Evolutionary conservation across 345 rosid species (phyloP).

Genomic region (Corchorus olitorius): DNA sequence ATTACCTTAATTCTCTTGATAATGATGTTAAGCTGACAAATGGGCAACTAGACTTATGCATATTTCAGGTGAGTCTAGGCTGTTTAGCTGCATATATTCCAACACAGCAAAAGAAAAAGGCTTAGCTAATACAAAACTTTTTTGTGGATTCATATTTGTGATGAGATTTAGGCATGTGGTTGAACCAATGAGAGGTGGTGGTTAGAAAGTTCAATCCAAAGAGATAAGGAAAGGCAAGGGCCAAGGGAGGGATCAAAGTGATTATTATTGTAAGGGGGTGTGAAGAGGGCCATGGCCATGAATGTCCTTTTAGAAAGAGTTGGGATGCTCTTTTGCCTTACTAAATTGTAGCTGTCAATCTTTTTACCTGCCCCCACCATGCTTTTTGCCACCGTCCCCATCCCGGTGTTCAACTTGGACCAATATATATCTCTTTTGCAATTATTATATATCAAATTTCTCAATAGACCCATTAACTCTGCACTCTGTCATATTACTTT

Average conservation of each 20-base stretch:
- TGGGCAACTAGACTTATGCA: background rate
- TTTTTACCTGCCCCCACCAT: slow-evolving; percentile 24
- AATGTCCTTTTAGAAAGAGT: slow-evolving; percentile 26
- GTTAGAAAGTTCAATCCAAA: slow-evolving; percentile 28
- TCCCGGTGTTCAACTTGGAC: slow-evolving; percentile 25
- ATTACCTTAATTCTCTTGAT: background rate
- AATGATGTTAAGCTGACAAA: background rate
- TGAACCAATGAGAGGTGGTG: slow-evolving; percentile 32
- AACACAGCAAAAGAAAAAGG: background rate
- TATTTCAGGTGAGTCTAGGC: background rate
- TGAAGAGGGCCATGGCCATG: slow-evolving; percentile 25
- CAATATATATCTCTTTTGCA: slow-evolving; percentile 27
- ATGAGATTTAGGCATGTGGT: slow-evolving; percentile 25
- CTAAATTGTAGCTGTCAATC: slow-evolving; percentile 34
- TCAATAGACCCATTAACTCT: slow-evolving; percentile 2
- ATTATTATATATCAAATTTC: background rate
- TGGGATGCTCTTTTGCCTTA: slow-evolving; percentile 29
- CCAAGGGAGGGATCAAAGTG: slow-evolving; percentile 8
- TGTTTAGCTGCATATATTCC: background rate
- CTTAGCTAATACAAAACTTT: background rate
- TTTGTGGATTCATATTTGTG: background rate
- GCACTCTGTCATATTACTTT: background rate
- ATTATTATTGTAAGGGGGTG: slow-evolving; percentile 26
- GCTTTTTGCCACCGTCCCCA: slow-evolving; percentile 17
- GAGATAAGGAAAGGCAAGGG: slow-evolving; percentile 40